phyloP scores from a whole-genome alignment of 2,329 filamentous ascomycete species.

The Pyrenochaeta sp. region DNA sequence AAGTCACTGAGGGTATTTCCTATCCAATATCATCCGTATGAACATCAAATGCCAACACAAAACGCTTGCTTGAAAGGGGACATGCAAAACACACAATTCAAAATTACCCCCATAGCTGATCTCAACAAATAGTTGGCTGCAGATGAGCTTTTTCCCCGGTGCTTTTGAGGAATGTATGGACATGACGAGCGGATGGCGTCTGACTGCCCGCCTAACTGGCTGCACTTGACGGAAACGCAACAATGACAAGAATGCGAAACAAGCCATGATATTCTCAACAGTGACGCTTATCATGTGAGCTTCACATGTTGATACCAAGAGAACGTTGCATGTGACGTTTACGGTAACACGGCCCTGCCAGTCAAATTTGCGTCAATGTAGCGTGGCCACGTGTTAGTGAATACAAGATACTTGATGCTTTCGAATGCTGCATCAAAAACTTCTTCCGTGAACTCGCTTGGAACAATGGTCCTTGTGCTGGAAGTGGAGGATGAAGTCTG shows the following conservation, averaged over 20 bases:
- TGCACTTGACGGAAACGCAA: not conserved
- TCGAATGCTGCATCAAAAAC: constrained; percentile 48
- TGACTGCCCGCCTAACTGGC: not conserved
- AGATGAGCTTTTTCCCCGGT: not conserved
- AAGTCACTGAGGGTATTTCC: constrained; percentile 21
- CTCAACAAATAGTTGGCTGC: not conserved
- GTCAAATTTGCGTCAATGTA: constrained; percentile 45
- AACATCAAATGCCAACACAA: constrained; percentile 3
- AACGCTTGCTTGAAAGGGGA: constrained; percentile 9
- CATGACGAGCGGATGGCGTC: not conserved
- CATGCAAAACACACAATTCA: not conserved
- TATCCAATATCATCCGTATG: constrained; percentile 9
- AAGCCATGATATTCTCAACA: not conserved
- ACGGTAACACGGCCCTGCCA: constrained; percentile 26
- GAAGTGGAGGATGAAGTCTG: constrained; percentile 30
- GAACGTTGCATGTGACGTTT: not conserved
- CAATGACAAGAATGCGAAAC: not conserved
- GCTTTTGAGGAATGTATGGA: not conserved
- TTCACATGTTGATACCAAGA: not conserved
- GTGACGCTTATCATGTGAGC: not conserved
- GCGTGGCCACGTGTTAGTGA: constrained; percentile 50
- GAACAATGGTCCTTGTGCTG: constrained; percentile 39
- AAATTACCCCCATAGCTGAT: not conserved
- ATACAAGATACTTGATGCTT: constrained; percentile 50
- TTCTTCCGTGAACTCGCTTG: constrained; percentile 45